These are phyloP conservation scores for Dioscorea cayenensis DNA, from an alignment of 116 monocot genomes.

Conservation along the genomic window DNA sequence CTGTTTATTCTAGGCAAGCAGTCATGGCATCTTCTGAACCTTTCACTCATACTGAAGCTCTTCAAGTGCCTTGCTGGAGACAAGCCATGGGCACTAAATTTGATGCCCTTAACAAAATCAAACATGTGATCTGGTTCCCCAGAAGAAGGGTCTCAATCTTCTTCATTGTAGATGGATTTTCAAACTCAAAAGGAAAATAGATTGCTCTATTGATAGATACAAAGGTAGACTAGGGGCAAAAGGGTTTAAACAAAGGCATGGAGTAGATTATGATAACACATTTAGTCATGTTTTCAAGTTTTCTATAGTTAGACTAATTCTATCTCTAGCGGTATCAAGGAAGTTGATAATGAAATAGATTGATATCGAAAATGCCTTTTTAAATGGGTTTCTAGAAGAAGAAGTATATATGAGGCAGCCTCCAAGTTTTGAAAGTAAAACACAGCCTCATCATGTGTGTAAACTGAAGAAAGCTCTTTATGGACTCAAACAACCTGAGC, in stretches of 20 bases:
- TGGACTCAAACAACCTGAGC: slow-evolving; percentile 7
- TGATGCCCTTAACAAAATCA: background rate
- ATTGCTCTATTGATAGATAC: too few relatives aligned
- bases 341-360: background rate
- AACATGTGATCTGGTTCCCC: too few relatives aligned
- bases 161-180: too few relatives aligned
- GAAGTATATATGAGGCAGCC: slow-evolving; percentile 11
- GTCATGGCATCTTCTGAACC: background rate
- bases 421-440: background rate
- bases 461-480: background rate
- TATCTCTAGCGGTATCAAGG: background rate
- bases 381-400: background rate
- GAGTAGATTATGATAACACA: background rate
- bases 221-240: too few relatives aligned
- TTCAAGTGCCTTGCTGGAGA: background rate
- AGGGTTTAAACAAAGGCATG: too few relatives aligned
- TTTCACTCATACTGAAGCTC: background rate
- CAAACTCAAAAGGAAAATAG: too few relatives aligned
- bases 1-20: too few relatives aligned
- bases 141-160: too few relatives aligned
- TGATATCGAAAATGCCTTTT: slow-evolving; percentile 11
- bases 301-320: background rate
- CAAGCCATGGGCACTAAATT: background rate
- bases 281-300: slow-evolving; percentile 6
- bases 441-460: background rate